These are phyloP conservation scores for Ascochyta viciae-villosae DNA, from an alignment of 2,329 filamentous ascomycete genomes.

Conservation along the genomic window DNA sequence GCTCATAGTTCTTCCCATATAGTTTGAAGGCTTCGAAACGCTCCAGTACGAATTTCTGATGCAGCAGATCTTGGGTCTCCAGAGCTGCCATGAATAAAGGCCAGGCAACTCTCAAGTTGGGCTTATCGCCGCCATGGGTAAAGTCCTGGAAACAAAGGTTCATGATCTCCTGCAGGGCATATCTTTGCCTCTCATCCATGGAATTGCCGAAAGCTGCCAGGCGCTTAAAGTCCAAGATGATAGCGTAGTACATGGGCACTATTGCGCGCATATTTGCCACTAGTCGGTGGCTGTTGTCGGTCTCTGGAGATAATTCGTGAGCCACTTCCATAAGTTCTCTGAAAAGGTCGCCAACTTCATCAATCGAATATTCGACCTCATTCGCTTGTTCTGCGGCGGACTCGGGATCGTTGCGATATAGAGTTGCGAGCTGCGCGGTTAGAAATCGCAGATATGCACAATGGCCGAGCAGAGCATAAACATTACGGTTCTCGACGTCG, in stretches of 20 bases:
- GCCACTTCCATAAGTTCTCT: conserved; percentile 25
- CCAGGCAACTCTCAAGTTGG: conserved; percentile 45
- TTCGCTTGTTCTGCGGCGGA: conserved; percentile 14
- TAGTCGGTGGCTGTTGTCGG: conserved; percentile 36
- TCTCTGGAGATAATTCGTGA: conserved; percentile 18
- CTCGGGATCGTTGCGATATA: conserved; percentile 18
- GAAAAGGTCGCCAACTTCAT: conserved; percentile 25
- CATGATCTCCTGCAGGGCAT: conserved; percentile 33
- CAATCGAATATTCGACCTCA: conserved; percentile 21
- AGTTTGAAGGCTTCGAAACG: conserved; percentile 39
- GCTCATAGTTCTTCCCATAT: conserved; percentile 44
- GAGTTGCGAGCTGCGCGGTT: conserved; percentile 38
- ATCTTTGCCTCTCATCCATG: conserved; percentile 12
- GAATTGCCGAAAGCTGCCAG: conserved; percentile 20
- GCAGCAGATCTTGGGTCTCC: conserved; percentile 44
- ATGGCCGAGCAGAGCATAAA: conserved; percentile 41
- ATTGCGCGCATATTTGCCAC: conserved; percentile 47
- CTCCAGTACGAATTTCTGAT: conserved; percentile 46
- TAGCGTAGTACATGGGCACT: conserved; percentile 48
- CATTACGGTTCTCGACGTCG: conserved; percentile 47
- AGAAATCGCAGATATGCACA: conserved; percentile 43
- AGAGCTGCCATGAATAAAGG: conserved; percentile 48
- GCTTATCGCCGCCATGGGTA: conserved; percentile 43
- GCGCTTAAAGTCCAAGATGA: conserved; percentile 41
- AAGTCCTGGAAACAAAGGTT: conserved; percentile 45